Conservation (phyloP, 108 stramenopile genomes). For the Nannochloropsis gaditana region DNA sequence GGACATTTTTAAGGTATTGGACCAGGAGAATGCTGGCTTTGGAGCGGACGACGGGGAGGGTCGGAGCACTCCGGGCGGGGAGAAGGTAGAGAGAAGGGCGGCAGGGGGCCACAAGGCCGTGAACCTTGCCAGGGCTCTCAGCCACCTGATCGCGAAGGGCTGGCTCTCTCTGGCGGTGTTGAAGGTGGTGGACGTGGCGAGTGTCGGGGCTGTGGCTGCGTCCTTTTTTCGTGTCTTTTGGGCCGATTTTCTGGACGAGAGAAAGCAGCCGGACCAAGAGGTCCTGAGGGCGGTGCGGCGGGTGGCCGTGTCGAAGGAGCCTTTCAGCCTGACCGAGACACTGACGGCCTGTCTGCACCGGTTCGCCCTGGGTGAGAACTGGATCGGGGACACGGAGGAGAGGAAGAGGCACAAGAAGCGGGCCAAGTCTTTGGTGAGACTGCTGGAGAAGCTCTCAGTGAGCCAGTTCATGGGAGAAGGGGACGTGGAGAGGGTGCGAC, state of each 20-base stretch:
- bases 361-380: not conserved
- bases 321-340: not conserved
- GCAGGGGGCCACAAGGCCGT: slow-evolving; percentile 53
- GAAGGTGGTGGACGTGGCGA: slow-evolving; percentile 29
- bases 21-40: slow-evolving; percentile 62
- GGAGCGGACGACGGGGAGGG: not conserved
- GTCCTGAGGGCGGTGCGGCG: slow-evolving; percentile 9
- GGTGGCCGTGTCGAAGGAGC: not conserved
- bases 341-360: not conserved
- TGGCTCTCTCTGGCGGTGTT: slow-evolving; percentile 46
- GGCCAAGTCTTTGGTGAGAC: not conserved
- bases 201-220: not conserved
- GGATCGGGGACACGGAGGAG: not conserved
- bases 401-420: not conserved
- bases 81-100: not conserved
- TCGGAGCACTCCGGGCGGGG: not conserved
- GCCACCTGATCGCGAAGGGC: slow-evolving; percentile 66
- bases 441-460: not conserved
- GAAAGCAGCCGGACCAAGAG: not conserved
- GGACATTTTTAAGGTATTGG: slow-evolving; percentile 86
- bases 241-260: not conserved
- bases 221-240: not conserved
- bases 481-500: not conserved
- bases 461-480: slow-evolving; percentile 13
- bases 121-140: slow-evolving; percentile 78